Evolutionary conservation across 345 rosid genomes (phyloP).

Genomic region (Acer campestre): DNA sequence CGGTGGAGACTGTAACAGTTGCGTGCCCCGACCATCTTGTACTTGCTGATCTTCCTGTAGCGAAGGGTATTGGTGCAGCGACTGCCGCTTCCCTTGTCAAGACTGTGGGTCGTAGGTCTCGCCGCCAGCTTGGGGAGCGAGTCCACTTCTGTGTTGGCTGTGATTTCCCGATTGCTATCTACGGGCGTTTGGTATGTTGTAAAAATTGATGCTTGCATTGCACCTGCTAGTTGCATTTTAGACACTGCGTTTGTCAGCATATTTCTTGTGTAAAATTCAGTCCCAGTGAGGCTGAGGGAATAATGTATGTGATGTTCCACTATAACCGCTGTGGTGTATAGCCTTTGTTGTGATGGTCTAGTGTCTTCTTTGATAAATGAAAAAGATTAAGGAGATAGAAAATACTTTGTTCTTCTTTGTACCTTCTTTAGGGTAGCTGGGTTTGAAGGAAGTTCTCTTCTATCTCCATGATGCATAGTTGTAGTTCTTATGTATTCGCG

Average conservation of each 20-base stretch:
- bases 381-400: too few relatives aligned
- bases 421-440: too few relatives aligned
- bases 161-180: constrained; percentile 92
- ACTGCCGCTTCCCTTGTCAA: constrained; percentile 63
- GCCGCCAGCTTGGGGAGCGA: constrained; percentile 93
- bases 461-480: too few relatives aligned
- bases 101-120: constrained; percentile 82
- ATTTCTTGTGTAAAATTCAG: neutral
- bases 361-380: neutral
- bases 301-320: neutral
- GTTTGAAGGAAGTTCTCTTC: too few relatives aligned
- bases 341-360: neutral
- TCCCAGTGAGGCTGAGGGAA: neutral
- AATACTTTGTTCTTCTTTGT: too few relatives aligned
- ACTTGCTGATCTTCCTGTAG: constrained; percentile 98
- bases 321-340: neutral
- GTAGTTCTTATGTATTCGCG: too few relatives aligned
- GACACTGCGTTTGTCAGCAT: neutral
- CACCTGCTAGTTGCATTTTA: neutral
- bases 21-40: constrained; percentile 96
- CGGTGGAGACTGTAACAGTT: constrained; percentile 79
- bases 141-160: constrained; percentile 97
- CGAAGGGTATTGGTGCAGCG: constrained; percentile 85
- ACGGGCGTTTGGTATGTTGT: constrained; percentile 78
- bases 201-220: neutral